Evolutionary conservation across 148 eudicot genomes (phyloP).

Genomic region (Arctostaphylos glauca): DNA sequence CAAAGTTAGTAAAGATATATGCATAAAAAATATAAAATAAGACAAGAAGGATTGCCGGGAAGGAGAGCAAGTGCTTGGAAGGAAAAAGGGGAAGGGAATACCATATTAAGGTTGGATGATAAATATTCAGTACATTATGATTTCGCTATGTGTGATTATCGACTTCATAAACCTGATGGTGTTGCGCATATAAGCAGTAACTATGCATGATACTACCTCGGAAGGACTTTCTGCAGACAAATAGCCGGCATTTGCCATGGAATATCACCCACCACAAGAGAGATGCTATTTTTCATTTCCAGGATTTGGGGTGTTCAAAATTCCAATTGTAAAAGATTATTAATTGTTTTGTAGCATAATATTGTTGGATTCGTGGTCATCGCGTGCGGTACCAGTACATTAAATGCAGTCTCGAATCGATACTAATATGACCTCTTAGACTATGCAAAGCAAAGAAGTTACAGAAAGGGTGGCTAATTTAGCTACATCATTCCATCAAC

Average conservation of each 20-base stretch:
- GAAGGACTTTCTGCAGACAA: background rate
- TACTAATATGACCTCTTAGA: background rate
- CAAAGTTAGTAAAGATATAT: background rate
- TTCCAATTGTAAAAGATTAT: background rate
- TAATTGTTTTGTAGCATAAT: background rate
- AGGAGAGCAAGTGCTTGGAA: background rate
- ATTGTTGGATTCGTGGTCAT: background rate
- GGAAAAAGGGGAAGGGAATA: background rate
- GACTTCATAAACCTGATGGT: background rate
- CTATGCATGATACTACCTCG: background rate
- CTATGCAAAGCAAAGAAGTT: background rate
- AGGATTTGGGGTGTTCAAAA: background rate
- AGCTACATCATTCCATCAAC: background rate
- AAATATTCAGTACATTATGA: background rate
- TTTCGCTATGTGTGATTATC: background rate
- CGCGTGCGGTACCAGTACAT: background rate
- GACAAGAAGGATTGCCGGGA: background rate
- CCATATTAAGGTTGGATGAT: background rate
- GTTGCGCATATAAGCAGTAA: constrained; percentile 4
- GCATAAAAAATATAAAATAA: background rate
- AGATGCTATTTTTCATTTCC: background rate
- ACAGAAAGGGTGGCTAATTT: background rate
- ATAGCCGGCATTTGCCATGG: background rate
- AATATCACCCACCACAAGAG: background rate
- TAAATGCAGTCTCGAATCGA: background rate